phyloP scores from a whole-genome alignment of 768 basidiomycete genomes.

The Leccinum broughii region DNA sequence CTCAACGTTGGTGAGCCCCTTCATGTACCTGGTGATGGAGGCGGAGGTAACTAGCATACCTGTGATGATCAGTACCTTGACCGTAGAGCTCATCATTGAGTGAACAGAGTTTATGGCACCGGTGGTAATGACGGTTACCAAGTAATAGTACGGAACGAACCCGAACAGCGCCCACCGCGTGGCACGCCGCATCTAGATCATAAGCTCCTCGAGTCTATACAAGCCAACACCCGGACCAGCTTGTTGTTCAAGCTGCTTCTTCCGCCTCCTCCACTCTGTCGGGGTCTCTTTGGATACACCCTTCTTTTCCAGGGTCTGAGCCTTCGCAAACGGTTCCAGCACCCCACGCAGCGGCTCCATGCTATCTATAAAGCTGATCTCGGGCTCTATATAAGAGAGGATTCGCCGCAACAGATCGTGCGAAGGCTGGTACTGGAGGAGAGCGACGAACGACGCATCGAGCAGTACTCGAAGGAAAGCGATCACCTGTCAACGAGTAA shows the following conservation, averaged over 20 bases:
- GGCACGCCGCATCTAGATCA: conserved; percentile 38
- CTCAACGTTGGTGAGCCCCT: conserved; percentile 27
- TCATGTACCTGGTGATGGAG: not conserved
- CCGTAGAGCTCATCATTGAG: conserved; percentile 15
- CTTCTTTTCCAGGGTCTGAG: conserved; percentile 47
- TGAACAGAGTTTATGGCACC: not conserved
- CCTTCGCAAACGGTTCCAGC: conserved; percentile 60
- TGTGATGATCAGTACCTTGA: conserved; percentile 30
- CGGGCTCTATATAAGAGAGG: conserved; percentile 52
- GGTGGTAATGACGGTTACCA: not conserved
- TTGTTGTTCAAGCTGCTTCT: conserved; percentile 53
- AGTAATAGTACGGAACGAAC: not conserved
- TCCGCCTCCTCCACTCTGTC: conserved; percentile 53
- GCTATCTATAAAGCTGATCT: conserved; percentile 49
- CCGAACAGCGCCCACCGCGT: not conserved
- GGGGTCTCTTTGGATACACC: conserved; percentile 33
- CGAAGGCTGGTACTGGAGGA: conserved; percentile 64
- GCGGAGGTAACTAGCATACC: conserved; percentile 14
- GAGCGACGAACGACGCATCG: conserved; percentile 68
- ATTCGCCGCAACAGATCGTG: conserved; percentile 53
- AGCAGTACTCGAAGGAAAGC: conserved; percentile 64
- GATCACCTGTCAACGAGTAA: conserved; percentile 51
- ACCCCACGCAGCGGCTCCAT: conserved; percentile 59
- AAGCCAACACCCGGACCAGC: conserved; percentile 55
- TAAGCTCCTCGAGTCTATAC: conserved; percentile 74